These are phyloP conservation scores for Castanopsis chinensis DNA, from an alignment of 306 rosid species.

Conservation along the genomic window DNA sequence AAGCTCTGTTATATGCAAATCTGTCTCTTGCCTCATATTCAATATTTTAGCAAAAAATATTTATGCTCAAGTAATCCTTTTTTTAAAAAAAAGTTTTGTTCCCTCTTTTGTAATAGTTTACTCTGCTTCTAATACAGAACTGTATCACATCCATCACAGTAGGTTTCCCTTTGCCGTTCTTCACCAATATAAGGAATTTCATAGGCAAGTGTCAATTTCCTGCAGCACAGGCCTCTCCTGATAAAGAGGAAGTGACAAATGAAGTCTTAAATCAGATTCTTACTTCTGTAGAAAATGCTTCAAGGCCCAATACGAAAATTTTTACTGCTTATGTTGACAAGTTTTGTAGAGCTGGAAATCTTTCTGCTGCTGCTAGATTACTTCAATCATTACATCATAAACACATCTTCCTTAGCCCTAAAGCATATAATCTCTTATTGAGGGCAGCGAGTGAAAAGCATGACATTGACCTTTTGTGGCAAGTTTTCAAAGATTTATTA, in stretches of 20 bases:
- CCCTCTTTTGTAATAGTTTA: neutral
- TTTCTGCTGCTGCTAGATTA: constrained; percentile 39
- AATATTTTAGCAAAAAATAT: neutral
- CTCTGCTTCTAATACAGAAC: constrained; percentile 15
- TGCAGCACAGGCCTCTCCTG: constrained; percentile 41
- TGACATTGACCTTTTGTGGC: constrained; percentile 44
- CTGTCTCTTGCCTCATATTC: neutral
- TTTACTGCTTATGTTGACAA: constrained; percentile 30
- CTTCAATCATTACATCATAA: constrained; percentile 42
- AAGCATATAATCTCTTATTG: constrained; percentile 42
- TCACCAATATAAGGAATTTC: constrained; percentile 20
- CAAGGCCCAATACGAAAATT: constrained; percentile 23
- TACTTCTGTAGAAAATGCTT: constrained; percentile 32
- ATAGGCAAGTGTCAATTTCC: constrained; percentile 33
- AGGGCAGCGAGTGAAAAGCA: constrained; percentile 53
- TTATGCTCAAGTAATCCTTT: neutral
- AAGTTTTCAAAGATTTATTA: constrained; percentile 53
- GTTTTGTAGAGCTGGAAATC: constrained; percentile 43
- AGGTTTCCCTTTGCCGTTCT: constrained; percentile 19
- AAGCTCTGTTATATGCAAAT: neutral
- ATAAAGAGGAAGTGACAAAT: constrained; percentile 30
- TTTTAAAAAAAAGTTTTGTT: neutral
- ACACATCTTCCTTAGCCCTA: constrained; percentile 31
- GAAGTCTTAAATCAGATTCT: constrained; percentile 41
- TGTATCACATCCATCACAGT: constrained; percentile 19